Percentiles rank a stretch among this genome's conserved stretches.
Conservation (phyloP, 176 grass and related monocot genomes). For the Coix lacrymajobi region DNA sequence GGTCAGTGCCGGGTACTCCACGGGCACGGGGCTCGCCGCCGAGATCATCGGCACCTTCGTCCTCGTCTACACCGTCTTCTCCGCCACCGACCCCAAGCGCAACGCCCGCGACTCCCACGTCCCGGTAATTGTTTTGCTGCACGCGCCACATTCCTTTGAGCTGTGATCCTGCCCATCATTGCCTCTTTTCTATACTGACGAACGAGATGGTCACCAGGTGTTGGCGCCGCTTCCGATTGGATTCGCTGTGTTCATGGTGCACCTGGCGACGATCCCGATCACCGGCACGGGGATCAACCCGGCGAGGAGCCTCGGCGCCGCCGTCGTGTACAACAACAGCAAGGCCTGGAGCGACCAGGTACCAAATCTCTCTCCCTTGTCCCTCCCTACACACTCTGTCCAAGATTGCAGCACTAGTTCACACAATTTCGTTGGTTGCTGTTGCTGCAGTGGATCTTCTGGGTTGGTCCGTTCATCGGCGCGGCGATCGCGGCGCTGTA, state of each 20-base stretch:
- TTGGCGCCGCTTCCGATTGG: constrained; percentile 48
- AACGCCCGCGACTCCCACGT: constrained; percentile 76
- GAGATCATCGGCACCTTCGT: constrained; percentile 91
- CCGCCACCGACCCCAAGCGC: constrained; percentile 83
- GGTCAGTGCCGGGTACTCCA: constrained; percentile 58
- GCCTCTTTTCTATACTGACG: neutral
- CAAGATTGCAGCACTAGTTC: neutral
- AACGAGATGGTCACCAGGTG: constrained; percentile 7
- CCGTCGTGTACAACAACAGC: constrained; percentile 26
- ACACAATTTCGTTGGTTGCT: neutral
- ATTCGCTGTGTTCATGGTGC: constrained; percentile 51
- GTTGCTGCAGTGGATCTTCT: constrained; percentile 68
- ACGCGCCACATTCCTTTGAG: neutral
- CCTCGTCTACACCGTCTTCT: constrained; percentile 95
- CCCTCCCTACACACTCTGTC: neutral
- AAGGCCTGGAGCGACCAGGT: constrained; percentile 48
- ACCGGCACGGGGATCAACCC: constrained; percentile 56
- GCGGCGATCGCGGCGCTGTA: constrained; percentile 59
- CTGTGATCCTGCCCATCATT: neutral
- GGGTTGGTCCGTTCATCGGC: constrained; percentile 63
- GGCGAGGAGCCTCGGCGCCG: constrained; percentile 44
- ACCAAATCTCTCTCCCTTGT: neutral
- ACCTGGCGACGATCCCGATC: constrained; percentile 48
- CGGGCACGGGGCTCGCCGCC: constrained; percentile 55
- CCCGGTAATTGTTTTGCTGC: constrained; percentile 45